A percentile compares a stretch with the other conserved stretches of the same genome.
Evolutionary conservation across 176 grass and related monocot genomes (phyloP).

Genomic region (Triticum dicoccoides): DNA sequence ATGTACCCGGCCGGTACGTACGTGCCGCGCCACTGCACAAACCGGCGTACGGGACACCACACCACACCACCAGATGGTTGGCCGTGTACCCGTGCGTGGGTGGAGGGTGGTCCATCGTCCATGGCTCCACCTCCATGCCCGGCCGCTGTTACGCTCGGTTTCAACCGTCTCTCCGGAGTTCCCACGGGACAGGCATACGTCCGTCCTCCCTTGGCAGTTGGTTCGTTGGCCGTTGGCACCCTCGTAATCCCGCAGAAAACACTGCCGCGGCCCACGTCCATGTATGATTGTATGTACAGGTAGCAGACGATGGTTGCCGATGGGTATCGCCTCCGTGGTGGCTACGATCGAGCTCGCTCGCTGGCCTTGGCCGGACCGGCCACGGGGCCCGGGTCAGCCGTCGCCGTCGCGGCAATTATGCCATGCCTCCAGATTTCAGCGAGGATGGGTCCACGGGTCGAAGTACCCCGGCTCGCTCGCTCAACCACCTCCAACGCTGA

Average conservation of each 20-base stretch:
- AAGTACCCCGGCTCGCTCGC: background rate
- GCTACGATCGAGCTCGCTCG: background rate
- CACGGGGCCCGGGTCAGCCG: background rate
- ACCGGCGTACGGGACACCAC: background rate
- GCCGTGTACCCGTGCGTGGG: background rate
- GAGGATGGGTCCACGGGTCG: background rate
- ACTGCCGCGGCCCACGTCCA: background rate
- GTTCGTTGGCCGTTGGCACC: no score
- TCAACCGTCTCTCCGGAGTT: background rate
- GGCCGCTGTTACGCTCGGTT: background rate
- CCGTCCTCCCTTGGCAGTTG: background rate
- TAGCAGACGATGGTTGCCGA: background rate
- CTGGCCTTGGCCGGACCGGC: background rate
- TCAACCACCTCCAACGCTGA: slow-evolving; percentile 44
- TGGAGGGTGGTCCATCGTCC: background rate
- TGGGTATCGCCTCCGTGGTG: background rate
- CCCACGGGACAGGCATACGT: background rate
- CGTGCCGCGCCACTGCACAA: background rate
- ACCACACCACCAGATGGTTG: background rate
- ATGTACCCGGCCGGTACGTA: no score
- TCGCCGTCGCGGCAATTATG: slow-evolving; percentile 24
- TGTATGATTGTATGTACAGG: background rate
- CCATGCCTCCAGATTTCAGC: background rate
- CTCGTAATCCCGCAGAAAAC: background rate
- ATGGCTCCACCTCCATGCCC: background rate